Conservation (phyloP, 192 early-diverging fungal genomes). For the Cetraspora pellucida region DNA sequence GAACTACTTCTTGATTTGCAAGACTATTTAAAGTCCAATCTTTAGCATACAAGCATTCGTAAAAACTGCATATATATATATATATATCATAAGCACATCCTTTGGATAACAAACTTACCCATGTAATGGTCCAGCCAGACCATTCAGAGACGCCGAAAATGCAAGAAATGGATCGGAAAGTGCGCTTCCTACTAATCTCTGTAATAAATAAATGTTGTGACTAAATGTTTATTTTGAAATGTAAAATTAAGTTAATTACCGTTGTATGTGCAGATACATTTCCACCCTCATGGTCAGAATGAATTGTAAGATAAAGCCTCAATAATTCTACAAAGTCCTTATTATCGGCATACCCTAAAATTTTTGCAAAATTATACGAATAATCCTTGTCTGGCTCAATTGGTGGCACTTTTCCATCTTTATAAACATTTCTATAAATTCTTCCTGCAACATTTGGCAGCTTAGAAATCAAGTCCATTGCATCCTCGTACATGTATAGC, state of each 20-base stretch:
- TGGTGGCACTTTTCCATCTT: constrained; percentile 89
- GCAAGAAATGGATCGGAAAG: constrained; percentile 99
- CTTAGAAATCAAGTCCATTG: constrained; percentile 98
- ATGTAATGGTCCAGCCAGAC: constrained; percentile 98
- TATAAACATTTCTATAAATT: constrained; percentile 99
- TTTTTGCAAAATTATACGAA: constrained; percentile 91
- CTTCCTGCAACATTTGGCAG: constrained; percentile 94
- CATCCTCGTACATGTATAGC: constrained; percentile 95
- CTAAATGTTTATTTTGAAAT: not conserved
- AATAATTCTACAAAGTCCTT: constrained; percentile 95
- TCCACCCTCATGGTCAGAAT: constrained; percentile 99
- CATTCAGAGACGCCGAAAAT: constrained; percentile 95
- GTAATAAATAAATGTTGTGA: constrained; percentile 7
- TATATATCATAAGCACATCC: no score
- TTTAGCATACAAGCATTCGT: not conserved
- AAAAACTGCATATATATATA: no score
- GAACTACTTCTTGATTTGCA: constrained; percentile 99
- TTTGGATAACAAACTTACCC: constrained; percentile 48
- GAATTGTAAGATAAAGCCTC: constrained; percentile 98
- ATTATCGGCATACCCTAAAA: constrained; percentile 89
- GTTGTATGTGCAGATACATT: constrained; percentile 99
- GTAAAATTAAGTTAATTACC: not conserved
- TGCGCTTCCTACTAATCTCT: constrained; percentile 86
- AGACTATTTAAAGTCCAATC: constrained; percentile 48
- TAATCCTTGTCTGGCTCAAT: constrained; percentile 91